A percentile compares a stretch with the other conserved stretches of the same genome.
Conservation (phyloP, 768 basidiomycete species). For the Suillus cothurnatus region DNA sequence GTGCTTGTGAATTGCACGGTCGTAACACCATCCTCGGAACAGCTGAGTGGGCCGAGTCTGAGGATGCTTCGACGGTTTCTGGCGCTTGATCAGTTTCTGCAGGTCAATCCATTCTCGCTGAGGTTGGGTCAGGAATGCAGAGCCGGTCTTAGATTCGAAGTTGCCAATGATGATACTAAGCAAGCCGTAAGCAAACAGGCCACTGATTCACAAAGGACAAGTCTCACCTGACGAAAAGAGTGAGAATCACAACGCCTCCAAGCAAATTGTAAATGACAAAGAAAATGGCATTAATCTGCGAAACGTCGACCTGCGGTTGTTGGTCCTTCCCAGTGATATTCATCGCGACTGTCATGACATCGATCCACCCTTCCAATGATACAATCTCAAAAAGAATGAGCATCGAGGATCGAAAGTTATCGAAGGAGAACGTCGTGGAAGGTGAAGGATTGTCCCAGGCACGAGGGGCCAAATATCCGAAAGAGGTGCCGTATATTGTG, state of each 20-base stretch:
- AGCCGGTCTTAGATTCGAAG: slow-evolving; percentile 85
- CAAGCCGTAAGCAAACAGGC: slow-evolving; percentile 4
- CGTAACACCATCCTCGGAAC: slow-evolving; percentile 85
- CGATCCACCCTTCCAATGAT: slow-evolving; percentile 96
- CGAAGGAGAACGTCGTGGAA: slow-evolving; percentile 86
- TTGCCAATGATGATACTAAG: slow-evolving; percentile 93
- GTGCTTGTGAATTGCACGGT: slow-evolving; percentile 87
- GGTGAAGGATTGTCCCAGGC: slow-evolving; percentile 89
- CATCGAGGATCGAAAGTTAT: slow-evolving; percentile 78
- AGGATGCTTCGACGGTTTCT: slow-evolving; percentile 85
- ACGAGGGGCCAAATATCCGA: slow-evolving; percentile 76
- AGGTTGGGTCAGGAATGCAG: slow-evolving; percentile 80
- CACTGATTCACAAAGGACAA: not conserved
- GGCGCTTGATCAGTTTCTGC: slow-evolving; percentile 83
- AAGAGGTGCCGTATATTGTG: slow-evolving; percentile 59
- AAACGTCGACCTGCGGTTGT: slow-evolving; percentile 73
- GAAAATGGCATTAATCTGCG: slow-evolving; percentile 86
- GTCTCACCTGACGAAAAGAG: slow-evolving; percentile 84
- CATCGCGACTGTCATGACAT: slow-evolving; percentile 83
- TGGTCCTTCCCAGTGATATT: slow-evolving; percentile 68
- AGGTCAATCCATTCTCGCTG: slow-evolving; percentile 96
- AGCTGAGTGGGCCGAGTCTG: slow-evolving; percentile 52
- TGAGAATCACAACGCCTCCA: slow-evolving; percentile 87
- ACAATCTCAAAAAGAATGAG: slow-evolving; percentile 97
- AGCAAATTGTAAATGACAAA: slow-evolving; percentile 91